Base-by-base conservation (phyloP, 768 basidiomycete genomes). In the Boletus fagicola region DNA sequence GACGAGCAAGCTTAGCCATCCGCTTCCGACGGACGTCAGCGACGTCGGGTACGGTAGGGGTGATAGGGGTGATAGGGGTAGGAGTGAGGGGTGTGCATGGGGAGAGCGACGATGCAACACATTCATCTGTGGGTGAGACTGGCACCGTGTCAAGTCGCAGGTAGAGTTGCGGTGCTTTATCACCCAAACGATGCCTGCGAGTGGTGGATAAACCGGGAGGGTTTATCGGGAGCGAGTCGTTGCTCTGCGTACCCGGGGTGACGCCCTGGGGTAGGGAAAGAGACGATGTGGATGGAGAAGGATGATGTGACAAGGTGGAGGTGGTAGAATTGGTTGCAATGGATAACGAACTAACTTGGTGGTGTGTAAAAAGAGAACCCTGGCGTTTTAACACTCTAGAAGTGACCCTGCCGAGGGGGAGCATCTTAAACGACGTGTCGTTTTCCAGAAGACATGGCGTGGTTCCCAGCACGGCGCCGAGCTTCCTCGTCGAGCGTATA, bases 1-100 rank as follows among this genome's bases (percentile, higher is more conserved):
- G 82, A 43, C 83, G 77, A 2, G 75, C 66, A 35, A 86, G 75
- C 68, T 86, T 86, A 7, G 81, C 83, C 77, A 85, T 77, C 60
- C 80, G 81, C 60, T 73, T 75, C 44, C 83, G 67, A 20, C 77
- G 75, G 18, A 73, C 61, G 58, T 75, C 76, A 1, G 72, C 62
- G 6, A 68, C 56, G 48, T 73, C 63, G 8, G 69, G 68, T 16
- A 54, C n/a, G 5, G 13, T 33, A 18, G 71, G 70, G 0, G 64
- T 63, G 16, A 44, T 49, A 20, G 72, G 68, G 13, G 64, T 56
- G 16, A 44, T 49, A 24, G 72, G 68, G 13, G 64, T 56, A 10
- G 60, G 45, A 12, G 68, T 62, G n/a, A 53, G 4, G 18, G 63
- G 57, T 10, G 58, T 26, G 28, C 39, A 46, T 22, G 68, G 61